Conservation (phyloP, 2,329 filamentous ascomycete genomes). For the Teratosphaeria zuluensis region DNA sequence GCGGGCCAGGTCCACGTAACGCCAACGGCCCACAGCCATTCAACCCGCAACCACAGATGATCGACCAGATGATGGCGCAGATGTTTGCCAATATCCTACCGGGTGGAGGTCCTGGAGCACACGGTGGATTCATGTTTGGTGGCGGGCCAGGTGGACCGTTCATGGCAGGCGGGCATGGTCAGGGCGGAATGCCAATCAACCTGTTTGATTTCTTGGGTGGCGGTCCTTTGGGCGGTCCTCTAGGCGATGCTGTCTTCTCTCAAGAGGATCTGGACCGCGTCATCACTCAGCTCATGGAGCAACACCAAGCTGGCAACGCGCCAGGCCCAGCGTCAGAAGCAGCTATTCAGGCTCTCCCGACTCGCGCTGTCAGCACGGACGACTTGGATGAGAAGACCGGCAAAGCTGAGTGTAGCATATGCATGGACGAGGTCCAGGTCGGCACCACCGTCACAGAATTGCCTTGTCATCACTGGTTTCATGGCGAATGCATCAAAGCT, state of each 20-base stretch:
- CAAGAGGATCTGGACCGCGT: slow-evolving; percentile 87
- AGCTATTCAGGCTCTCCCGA: slow-evolving; percentile 62
- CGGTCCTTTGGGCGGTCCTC: slow-evolving; percentile 34
- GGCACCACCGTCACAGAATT: slow-evolving; percentile 66
- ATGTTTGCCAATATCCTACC: slow-evolving; percentile 24
- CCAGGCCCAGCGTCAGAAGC: slow-evolving; percentile 69
- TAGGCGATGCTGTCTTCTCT: slow-evolving; percentile 74
- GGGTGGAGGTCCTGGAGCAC: slow-evolving; percentile 1
- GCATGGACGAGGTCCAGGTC: slow-evolving; percentile 72
- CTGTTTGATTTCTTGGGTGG: slow-evolving; percentile 16
- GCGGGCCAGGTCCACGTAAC: slow-evolving; percentile 41
- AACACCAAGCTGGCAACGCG: slow-evolving; percentile 64
- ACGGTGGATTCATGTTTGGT: neutral
- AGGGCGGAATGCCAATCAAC: slow-evolving; percentile 2
- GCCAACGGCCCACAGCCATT: slow-evolving; percentile 39
- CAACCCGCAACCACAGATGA: slow-evolving; percentile 23
- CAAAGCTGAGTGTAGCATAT: slow-evolving; percentile 78
- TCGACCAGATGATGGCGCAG: slow-evolving; percentile 22
- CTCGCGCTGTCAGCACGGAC: slow-evolving; percentile 56
- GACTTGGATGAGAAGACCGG: slow-evolving; percentile 59
- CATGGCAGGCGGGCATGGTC: slow-evolving; percentile 2
- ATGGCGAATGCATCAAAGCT: slow-evolving; percentile 66
- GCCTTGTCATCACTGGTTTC: slow-evolving; percentile 91
- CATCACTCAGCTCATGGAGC: slow-evolving; percentile 79
- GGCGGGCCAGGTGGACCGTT: slow-evolving; percentile 1